Evolutionary conservation across 176 grass and related monocot genomes (phyloP).

Genomic region (Musa troglodytarum): DNA sequence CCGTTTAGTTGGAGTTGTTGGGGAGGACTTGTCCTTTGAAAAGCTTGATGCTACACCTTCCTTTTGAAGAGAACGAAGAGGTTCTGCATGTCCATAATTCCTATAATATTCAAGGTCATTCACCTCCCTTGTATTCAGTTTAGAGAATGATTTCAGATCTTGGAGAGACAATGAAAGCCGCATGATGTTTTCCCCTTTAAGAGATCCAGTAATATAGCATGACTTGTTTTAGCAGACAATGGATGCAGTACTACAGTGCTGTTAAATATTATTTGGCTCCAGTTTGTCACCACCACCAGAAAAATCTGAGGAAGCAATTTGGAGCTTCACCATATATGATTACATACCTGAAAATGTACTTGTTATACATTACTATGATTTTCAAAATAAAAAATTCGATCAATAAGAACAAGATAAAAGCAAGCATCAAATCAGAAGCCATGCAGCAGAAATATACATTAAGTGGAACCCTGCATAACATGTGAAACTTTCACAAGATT

Average conservation of each 20-base stretch:
- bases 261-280: constrained; percentile 7
- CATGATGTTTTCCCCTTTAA: constrained; percentile 24
- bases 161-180: constrained; percentile 79
- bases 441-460: background rate
- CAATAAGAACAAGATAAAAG: background rate
- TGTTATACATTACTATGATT: background rate
- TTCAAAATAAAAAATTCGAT: background rate
- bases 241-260: background rate
- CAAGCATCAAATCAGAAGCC: background rate
- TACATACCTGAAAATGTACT: background rate
- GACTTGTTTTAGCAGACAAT: background rate
- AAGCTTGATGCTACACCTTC: constrained; percentile 57
- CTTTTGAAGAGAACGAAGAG: constrained; percentile 55
- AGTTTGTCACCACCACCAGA: background rate
- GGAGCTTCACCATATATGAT: background rate
- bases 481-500: background rate
- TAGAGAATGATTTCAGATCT: constrained; percentile 71
- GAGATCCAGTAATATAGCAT: background rate
- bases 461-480: background rate
- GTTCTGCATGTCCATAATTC: constrained; percentile 42
- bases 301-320: background rate
- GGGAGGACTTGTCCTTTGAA: constrained; percentile 84
- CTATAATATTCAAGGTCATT: constrained; percentile 40
- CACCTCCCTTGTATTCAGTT: constrained; percentile 48
- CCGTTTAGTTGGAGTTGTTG: constrained; percentile 67